These are phyloP conservation scores for Saccharomycopsis malanga DNA, from an alignment of 805 yeast species.

Conservation along the genomic window DNA sequence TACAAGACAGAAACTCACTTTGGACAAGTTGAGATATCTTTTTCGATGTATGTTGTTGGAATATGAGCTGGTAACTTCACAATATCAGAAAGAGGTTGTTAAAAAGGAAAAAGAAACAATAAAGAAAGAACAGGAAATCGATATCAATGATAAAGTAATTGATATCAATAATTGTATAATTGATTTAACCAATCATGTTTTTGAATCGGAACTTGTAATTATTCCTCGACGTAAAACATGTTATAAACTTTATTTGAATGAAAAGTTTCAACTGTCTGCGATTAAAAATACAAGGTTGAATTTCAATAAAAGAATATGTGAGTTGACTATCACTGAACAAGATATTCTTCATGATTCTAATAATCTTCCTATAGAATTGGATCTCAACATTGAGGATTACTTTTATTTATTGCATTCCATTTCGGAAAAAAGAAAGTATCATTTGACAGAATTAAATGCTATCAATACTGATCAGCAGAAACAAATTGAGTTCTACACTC, in stretches of 20 bases:
- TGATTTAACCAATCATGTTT: neutral
- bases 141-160: neutral
- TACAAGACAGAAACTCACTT: neutral
- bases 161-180: too few species aligned
- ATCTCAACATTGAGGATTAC: slow-evolving; percentile 3
- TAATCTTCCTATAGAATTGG: neutral
- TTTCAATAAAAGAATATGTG: slow-evolving; percentile 1
- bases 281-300: neutral
- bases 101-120: neutral
- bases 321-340: neutral
- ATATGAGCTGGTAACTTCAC: neutral
- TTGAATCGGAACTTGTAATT: slow-evolving; percentile 5
- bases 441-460: neutral
- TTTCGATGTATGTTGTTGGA: slow-evolving; percentile 5
- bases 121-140: neutral
- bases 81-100: neutral
- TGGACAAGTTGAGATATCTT: slow-evolving; percentile 1
- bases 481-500: neutral
- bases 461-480: neutral
- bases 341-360: neutral
- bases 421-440: neutral
- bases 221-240: neutral
- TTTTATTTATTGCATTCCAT: slow-evolving; percentile 1
- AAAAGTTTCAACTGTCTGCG: neutral
- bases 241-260: slow-evolving; percentile 7